Evolutionary conservation across 2,329 filamentous ascomycete species (phyloP).

Genomic region (Xylaria hypoxylon): DNA sequence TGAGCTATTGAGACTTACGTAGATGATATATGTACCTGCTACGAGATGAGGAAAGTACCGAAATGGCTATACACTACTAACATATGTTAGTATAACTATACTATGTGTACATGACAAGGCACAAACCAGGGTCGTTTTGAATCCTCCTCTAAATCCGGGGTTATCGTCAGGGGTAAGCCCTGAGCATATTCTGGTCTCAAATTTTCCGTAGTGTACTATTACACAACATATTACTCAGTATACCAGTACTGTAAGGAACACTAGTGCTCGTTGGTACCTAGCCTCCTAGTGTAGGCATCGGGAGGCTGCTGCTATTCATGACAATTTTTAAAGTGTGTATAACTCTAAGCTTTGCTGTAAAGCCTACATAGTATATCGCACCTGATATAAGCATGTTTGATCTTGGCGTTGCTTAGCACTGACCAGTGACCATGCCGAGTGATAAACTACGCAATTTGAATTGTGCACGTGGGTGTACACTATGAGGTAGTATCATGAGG

Average conservation of each 20-base stretch:
- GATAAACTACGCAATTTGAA: no score
- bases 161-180: constrained; percentile 7
- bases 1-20: neutral
- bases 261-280: no score
- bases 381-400: no score
- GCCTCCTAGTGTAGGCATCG: no score
- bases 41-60: constrained; percentile 9
- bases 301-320: no score
- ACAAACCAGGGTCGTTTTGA: constrained; percentile 12
- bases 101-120: neutral
- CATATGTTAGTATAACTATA: neutral
- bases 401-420: no score
- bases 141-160: constrained; percentile 17
- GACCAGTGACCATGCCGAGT: no score
- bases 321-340: no score
- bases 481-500: no score
- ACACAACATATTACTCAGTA: neutral
- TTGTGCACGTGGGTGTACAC: neutral
- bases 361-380: no score
- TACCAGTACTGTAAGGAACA: no score
- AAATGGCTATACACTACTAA: neutral
- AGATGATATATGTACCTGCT: constrained; percentile 3
- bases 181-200: constrained; percentile 2
- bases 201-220: neutral
- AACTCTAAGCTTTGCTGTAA: no score